A percentile compares a stretch with the other conserved stretches of the same genome.
Evolutionary conservation across 345 rosid species (phyloP).

Genomic region (Eucalyptus guilfoylei): DNA sequence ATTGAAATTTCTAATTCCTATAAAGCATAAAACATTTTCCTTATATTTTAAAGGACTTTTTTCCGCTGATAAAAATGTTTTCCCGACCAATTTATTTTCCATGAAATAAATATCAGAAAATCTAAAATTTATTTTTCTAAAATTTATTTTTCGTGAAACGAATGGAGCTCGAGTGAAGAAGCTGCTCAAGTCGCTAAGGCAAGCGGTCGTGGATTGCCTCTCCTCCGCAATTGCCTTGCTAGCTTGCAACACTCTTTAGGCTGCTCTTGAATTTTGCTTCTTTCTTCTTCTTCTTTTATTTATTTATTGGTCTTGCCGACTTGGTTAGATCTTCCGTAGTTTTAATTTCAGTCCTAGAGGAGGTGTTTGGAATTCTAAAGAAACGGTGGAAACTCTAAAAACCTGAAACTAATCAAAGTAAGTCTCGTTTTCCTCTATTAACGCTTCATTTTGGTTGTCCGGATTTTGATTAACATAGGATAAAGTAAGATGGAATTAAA

Average conservation of each 20-base stretch:
- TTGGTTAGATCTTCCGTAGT: neutral
- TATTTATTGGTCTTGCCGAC: neutral
- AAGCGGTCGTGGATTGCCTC: neutral
- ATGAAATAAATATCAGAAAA: fast-evolving
- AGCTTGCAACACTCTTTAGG: neutral
- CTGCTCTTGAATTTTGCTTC: neutral
- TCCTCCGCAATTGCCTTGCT: neutral
- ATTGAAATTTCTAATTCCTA: neutral
- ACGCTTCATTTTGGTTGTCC: fast-evolving
- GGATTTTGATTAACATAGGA: no score
- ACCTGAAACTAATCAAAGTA: no score
- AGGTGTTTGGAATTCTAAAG: neutral
- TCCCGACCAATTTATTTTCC: fast-evolving
- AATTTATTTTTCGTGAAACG: no score
- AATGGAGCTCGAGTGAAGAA: no score
- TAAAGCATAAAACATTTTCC: neutral
- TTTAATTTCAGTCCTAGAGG: neutral
- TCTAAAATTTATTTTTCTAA: no score
- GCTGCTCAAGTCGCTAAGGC: fast-evolving
- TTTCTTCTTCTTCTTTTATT: no score
- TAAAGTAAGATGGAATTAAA: neutral
- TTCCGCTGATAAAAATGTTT: no score
- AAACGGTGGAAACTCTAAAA: neutral
- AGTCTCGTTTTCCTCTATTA: neutral
- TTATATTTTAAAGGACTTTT: neutral